Conservation (phyloP, 2,329 filamentous ascomycete genomes). For the Pseudogymnoascus sp. region DNA sequence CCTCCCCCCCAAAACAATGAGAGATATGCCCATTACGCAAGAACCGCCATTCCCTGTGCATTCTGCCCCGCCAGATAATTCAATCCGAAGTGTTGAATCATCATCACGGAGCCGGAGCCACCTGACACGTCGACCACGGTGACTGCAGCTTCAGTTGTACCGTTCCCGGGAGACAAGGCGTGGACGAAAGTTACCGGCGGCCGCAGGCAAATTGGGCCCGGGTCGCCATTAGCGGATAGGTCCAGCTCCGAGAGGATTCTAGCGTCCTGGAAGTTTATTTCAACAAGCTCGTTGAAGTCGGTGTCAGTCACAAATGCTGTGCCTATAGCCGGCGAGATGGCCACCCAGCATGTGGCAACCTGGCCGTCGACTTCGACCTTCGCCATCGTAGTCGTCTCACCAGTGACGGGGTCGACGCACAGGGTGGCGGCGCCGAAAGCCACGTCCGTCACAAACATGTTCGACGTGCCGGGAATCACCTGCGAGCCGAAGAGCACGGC, state of each 20-base stretch:
- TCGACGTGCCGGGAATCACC: slow-evolving; percentile 36
- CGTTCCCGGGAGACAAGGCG: slow-evolving; percentile 34
- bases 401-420: slow-evolving; percentile 43
- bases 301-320: slow-evolving; percentile 55
- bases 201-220: slow-evolving; percentile 49
- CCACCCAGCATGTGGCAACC: slow-evolving; percentile 52
- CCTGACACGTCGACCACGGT: slow-evolving; percentile 33
- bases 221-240: slow-evolving; percentile 36
- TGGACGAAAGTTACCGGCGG: slow-evolving; percentile 50
- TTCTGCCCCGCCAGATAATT: not conserved
- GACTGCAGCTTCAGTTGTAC: slow-evolving; percentile 24
- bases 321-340: slow-evolving; percentile 40
- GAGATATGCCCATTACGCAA: not conserved
- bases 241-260: slow-evolving; percentile 39
- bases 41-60: not conserved
- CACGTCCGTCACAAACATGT: slow-evolving; percentile 49
- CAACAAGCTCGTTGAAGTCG: slow-evolving; percentile 43
- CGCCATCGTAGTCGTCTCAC: slow-evolving; percentile 25
- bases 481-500: slow-evolving; percentile 50
- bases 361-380: slow-evolving; percentile 40
- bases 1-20: not conserved
- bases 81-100: not conserved
- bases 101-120: not conserved
- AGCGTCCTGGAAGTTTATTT: slow-evolving; percentile 46
- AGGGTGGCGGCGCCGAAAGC: slow-evolving; percentile 50